phyloP scores from a whole-genome alignment of 139 green algal genomes.

The Tetratostichococcus sp. region DNA sequence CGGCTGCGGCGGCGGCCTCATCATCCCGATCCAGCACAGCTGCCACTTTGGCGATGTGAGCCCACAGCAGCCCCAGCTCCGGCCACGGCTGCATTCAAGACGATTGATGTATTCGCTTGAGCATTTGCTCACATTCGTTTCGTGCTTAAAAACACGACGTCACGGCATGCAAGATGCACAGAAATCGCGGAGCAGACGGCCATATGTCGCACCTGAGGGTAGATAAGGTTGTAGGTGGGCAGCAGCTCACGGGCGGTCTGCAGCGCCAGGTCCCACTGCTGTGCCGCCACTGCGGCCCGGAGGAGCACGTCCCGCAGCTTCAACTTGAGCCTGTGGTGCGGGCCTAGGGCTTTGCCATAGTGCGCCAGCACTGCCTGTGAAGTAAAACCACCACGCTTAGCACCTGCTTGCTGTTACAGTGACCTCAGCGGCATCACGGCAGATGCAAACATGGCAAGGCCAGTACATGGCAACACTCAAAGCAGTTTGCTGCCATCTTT shows the following conservation, averaged over 20 bases:
- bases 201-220: slow-evolving; percentile 28
- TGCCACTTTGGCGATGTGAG: slow-evolving; percentile 20
- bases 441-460: no score
- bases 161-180: no score
- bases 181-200: no score
- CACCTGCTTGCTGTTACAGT: no score
- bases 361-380: background rate
- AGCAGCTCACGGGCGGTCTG: slow-evolving; percentile 24
- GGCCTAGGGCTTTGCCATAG: slow-evolving; percentile 2
- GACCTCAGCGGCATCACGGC: no score
- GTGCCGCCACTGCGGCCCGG: slow-evolving; percentile 30
- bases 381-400: no score
- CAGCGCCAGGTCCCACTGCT: slow-evolving; percentile 39
- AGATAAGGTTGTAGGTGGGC: slow-evolving; percentile 37
- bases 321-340: slow-evolving; percentile 29
- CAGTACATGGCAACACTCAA: no score
- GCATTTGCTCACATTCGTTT: background rate
- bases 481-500: no score
- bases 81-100: slow-evolving; percentile 29
- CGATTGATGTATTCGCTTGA: background rate
- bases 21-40: background rate
- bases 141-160: no score
- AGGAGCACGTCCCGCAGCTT: slow-evolving; percentile 32
- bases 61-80: slow-evolving; percentile 25
- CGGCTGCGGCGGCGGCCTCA: no score